phyloP scores from a whole-genome alignment of 306 rosid species.

The Gillenia trifoliata region DNA sequence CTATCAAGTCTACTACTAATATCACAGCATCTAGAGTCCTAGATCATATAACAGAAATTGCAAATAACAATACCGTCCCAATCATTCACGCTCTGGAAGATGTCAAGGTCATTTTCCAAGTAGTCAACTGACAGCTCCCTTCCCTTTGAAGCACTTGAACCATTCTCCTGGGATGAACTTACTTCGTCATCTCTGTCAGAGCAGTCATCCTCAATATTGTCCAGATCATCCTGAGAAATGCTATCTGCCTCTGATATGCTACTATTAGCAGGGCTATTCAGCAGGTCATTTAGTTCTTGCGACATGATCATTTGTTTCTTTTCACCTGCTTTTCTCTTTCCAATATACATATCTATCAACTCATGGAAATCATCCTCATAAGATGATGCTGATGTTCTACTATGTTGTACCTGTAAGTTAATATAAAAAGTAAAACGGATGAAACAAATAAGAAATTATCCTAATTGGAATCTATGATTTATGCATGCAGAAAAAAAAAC shows the following conservation, averaged over 20 bases:
- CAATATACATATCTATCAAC: conserved; percentile 46
- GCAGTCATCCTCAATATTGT: conserved; percentile 35
- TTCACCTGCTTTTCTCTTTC: conserved; percentile 34
- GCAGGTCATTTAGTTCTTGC: conserved; percentile 29
- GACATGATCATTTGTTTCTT: conserved; percentile 34
- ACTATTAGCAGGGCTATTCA: conserved; percentile 29
- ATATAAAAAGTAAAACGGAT: background rate
- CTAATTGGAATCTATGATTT: background rate
- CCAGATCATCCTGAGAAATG: conserved; percentile 34
- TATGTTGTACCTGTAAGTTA: conserved; percentile 63
- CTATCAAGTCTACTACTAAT: background rate
- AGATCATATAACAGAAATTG: background rate
- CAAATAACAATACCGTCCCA: conserved; percentile 63
- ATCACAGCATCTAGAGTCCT: background rate
- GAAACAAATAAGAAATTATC: background rate
- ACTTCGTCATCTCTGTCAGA: conserved; percentile 29
- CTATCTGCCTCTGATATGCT: conserved; percentile 34
- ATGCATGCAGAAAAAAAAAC: background rate
- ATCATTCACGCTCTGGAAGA: conserved; percentile 62
- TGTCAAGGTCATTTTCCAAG: conserved; percentile 74
- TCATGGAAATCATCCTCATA: conserved; percentile 64
- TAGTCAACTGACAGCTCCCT: conserved; percentile 67
- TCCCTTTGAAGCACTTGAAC: conserved; percentile 31
- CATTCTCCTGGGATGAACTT: conserved; percentile 30
- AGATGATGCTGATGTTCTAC: conserved; percentile 63